phyloP scores from a whole-genome alignment of 108 stramenopile genomes.

The Mediolabrus comicus region DNA sequence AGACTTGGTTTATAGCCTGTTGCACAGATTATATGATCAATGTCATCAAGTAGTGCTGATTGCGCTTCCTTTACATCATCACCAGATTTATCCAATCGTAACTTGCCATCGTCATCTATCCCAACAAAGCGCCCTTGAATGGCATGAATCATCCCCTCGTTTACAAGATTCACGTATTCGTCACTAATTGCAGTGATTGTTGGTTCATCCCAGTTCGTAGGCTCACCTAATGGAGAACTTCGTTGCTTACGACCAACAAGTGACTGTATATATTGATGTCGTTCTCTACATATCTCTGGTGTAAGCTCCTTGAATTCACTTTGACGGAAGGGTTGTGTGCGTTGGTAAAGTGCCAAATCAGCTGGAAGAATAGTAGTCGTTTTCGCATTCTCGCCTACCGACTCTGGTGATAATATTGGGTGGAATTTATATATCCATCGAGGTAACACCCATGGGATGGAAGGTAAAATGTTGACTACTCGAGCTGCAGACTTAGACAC shows the following conservation, averaged over 20 bases:
- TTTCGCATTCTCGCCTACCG: neutral
- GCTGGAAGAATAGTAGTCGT: conserved; percentile 45
- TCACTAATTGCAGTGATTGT: conserved; percentile 60
- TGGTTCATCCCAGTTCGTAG: conserved; percentile 49
- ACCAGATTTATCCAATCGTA: neutral
- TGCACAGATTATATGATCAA: conserved; percentile 55
- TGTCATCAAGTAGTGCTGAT: conserved; percentile 12
- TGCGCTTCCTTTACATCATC: neutral
- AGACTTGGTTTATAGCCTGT: conserved; percentile 57
- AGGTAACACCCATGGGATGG: conserved; percentile 69
- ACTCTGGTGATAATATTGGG: conserved; percentile 11
- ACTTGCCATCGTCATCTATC: conserved; percentile 40
- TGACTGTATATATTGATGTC: conserved; percentile 39
- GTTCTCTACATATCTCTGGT: conserved; percentile 30
- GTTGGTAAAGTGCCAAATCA: conserved; percentile 62
- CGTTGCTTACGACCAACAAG: conserved; percentile 51
- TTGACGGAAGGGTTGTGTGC: conserved; percentile 38
- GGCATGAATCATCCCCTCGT: conserved; percentile 48
- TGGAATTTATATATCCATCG: conserved; percentile 50
- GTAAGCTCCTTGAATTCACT: conserved; percentile 30
- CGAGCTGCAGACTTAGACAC: conserved; percentile 46
- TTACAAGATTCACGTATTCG: conserved; percentile 59
- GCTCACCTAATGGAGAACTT: conserved; percentile 47
- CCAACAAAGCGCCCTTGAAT: conserved; percentile 50
- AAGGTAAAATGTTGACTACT: conserved; percentile 52